phyloP scores from a whole-genome alignment of 306 rosid genomes.

The Acacia crassicarpa region DNA sequence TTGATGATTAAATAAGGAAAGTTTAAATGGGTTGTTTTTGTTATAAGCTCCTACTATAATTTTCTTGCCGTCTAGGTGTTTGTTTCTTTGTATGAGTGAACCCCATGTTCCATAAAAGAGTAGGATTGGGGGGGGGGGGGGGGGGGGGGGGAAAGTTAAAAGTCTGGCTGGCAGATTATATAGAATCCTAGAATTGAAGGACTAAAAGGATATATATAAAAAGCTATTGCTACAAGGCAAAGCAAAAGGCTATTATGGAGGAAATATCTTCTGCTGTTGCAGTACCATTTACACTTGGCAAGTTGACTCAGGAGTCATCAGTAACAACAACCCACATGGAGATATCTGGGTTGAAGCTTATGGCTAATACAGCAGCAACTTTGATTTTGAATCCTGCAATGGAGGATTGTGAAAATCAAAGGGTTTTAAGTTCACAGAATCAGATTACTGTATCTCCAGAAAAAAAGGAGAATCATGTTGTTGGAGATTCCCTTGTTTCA shows the following conservation, averaged over 20 bases:
- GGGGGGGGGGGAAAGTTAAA: constrained; percentile 23
- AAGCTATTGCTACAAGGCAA: constrained; percentile 43
- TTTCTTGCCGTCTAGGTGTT: constrained; percentile 35
- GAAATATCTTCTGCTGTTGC: constrained; percentile 64
- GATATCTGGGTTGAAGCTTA: constrained; percentile 61
- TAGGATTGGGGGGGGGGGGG: constrained; percentile 25
- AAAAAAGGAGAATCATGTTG: constrained; percentile 44
- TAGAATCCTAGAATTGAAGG: constrained; percentile 16
- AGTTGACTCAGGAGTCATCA: constrained; percentile 58
- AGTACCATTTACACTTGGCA: constrained; percentile 66
- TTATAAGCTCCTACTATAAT: constrained; percentile 20
- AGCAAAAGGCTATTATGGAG: constrained; percentile 46
- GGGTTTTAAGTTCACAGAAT: constrained; percentile 31
- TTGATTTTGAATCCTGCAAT: constrained; percentile 45
- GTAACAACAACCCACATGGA: constrained; percentile 60
- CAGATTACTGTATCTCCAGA: constrained; percentile 39
- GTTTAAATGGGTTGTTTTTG: constrained; percentile 19
- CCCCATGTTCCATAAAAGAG: constrained; percentile 36
- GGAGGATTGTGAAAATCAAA: constrained; percentile 38
- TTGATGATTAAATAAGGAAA: constrained; percentile 10
- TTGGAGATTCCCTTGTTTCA: constrained; percentile 39
- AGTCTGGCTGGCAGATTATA: constrained; percentile 27
- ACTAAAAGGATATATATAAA: constrained; percentile 7
- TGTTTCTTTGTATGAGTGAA: constrained; percentile 34
- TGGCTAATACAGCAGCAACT: constrained; percentile 59